Evolutionary conservation across 2,329 filamentous ascomycete genomes (phyloP).

Genomic region (Alternaria consortialis): DNA sequence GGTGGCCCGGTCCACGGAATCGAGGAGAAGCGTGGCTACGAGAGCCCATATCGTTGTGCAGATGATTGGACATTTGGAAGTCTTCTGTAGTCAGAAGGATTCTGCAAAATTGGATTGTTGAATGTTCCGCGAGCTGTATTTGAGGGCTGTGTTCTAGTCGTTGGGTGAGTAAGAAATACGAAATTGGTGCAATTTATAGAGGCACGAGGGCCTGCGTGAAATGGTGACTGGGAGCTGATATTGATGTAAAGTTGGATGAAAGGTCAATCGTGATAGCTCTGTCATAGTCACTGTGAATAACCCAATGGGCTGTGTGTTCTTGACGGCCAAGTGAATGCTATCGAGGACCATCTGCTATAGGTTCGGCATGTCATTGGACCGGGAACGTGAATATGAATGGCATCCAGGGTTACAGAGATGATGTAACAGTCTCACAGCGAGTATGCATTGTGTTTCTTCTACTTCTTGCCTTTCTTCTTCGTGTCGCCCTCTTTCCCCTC

Average conservation of each 20-base stretch:
- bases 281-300: neutral
- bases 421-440: neutral
- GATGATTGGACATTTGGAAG: neutral
- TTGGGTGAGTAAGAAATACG: neutral
- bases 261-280: no score
- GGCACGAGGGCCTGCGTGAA: neutral
- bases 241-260: neutral
- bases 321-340: neutral
- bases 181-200: neutral
- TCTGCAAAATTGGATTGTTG: neutral
- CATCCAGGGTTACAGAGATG: neutral
- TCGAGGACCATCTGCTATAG: neutral
- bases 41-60: neutral
- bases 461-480: slow-evolving; percentile 49
- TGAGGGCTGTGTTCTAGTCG: neutral
- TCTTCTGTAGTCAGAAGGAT: neutral
- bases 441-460: neutral
- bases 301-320: neutral
- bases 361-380: neutral
- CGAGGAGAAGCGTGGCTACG: neutral
- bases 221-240: neutral
- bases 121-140: neutral
- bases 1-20: neutral
- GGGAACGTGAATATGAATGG: neutral
- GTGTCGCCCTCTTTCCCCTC: slow-evolving; percentile 55